These are phyloP conservation scores for Senecio squalidus DNA, from an alignment of 140 eudicot species.

Conservation along the genomic window DNA sequence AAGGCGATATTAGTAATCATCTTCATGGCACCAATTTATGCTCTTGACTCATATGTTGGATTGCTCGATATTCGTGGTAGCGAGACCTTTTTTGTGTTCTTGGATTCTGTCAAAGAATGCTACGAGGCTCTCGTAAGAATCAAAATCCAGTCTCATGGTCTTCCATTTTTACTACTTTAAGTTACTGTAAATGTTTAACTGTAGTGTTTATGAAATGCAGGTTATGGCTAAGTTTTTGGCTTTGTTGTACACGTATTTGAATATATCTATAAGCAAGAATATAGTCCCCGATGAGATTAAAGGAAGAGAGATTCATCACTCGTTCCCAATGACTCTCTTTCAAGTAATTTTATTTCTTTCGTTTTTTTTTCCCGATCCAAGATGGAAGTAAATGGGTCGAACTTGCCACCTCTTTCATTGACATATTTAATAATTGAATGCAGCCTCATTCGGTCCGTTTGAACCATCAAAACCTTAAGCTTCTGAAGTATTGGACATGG, in stretches of 20 bases:
- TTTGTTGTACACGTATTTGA: conserved; percentile 79
- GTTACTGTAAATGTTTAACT: not conserved
- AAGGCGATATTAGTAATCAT: conserved; percentile 76
- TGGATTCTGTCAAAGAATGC: conserved; percentile 90
- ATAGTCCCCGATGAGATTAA: conserved; percentile 91
- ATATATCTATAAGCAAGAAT: conserved; percentile 86
- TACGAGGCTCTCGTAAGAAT: conserved; percentile 79
- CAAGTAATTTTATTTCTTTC: conserved; percentile 39
- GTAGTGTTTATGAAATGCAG: conserved; percentile 29
- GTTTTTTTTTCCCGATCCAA: not conserved
- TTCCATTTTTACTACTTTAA: too few species aligned
- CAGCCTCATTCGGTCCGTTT: conserved; percentile 77
- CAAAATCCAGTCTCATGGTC: not conserved
- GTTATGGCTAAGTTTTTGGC: conserved; percentile 92
- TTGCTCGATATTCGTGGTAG: conserved; percentile 72
- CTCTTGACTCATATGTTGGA: conserved; percentile 70
- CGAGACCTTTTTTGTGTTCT: conserved; percentile 62
- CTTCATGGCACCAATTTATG: conserved; percentile 83
- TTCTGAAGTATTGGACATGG: conserved; percentile 83
- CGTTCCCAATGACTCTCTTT: conserved; percentile 90
- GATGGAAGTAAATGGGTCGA: not conserved
- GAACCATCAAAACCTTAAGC: conserved; percentile 68
- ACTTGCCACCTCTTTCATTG: not conserved
- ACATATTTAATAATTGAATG: conserved; percentile 25
- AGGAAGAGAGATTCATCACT: conserved; percentile 93